phyloP scores from a whole-genome alignment of 148 eudicot genomes.

The Rhododendron ferrugineum region DNA sequence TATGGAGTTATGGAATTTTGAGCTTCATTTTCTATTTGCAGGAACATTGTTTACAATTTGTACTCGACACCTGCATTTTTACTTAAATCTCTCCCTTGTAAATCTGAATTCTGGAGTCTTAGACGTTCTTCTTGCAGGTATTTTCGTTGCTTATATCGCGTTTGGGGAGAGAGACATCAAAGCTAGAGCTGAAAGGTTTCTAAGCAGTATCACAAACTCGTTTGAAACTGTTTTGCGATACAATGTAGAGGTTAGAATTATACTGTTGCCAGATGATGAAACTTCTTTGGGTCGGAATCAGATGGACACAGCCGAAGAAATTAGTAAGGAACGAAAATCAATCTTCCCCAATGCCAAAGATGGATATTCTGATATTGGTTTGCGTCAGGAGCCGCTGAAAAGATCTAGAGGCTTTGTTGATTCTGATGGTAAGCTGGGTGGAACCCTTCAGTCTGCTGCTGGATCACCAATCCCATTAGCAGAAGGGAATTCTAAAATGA shows the following conservation, averaged over 20 bases:
- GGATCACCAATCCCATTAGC: constrained; percentile 30
- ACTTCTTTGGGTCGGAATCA: constrained; percentile 19
- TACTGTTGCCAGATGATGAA: constrained; percentile 48
- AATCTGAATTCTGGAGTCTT: neutral
- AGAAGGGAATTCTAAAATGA: constrained; percentile 17
- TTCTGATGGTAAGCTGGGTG: constrained; percentile 29
- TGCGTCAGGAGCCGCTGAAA: constrained; percentile 21
- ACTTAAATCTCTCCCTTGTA: neutral
- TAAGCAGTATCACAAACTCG: constrained; percentile 87
- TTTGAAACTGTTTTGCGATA: constrained; percentile 64
- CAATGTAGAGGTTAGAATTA: constrained; percentile 71
- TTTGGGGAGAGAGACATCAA: constrained; percentile 59
- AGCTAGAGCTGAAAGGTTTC: constrained; percentile 79
- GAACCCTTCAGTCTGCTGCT: constrained; percentile 24
- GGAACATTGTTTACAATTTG: neutral
- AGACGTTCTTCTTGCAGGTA: constrained; percentile 44
- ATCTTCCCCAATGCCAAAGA: constrained; percentile 11
- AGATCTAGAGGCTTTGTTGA: constrained; percentile 24
- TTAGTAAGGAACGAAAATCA: constrained; percentile 21
- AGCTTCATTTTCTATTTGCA: constrained; percentile 1
- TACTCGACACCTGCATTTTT: neutral
- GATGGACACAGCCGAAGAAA: constrained; percentile 19
- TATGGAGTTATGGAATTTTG: neutral
- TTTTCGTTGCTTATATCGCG: constrained; percentile 70
- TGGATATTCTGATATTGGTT: constrained; percentile 19